A percentile compares a stretch with the other conserved stretches of the same genome.
These are phyloP conservation scores for Chlorociboria aeruginascens DNA, from an alignment of 495 filamentous ascomycete genomes.

Conservation along the genomic window DNA sequence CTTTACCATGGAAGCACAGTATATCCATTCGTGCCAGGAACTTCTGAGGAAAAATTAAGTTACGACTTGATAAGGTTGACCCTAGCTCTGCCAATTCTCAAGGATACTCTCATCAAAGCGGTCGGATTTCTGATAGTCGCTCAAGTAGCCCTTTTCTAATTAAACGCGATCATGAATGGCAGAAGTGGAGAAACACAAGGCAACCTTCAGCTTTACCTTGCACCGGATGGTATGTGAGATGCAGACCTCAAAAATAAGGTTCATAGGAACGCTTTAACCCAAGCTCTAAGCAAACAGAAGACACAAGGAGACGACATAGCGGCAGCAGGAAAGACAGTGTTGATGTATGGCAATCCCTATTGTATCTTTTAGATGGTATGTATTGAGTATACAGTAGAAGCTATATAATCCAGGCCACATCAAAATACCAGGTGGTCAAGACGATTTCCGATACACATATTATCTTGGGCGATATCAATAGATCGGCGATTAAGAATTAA, in stretches of 20 bases:
- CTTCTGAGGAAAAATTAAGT: conserved; percentile 13
- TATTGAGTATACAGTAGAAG: neutral
- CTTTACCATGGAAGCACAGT: conserved; percentile 9
- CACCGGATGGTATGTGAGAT: too few species aligned
- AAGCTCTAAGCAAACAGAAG: too few species aligned
- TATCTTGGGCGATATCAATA: neutral
- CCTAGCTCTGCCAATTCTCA: neutral
- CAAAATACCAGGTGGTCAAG: neutral
- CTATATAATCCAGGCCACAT: conserved; percentile 14
- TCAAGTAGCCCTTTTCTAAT: too few species aligned
- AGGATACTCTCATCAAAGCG: neutral
- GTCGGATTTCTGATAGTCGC: neutral
- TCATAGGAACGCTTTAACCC: too few species aligned
- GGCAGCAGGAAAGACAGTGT: conserved; percentile 2
- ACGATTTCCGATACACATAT: neutral
- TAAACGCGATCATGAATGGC: too few species aligned
- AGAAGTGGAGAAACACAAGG: too few species aligned
- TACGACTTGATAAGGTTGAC: conserved; percentile 2
- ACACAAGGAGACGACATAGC: too few species aligned
- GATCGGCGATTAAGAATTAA: too few species aligned
- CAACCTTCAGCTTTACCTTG: too few species aligned
- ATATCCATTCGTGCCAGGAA: conserved; percentile 12
- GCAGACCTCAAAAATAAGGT: too few species aligned
- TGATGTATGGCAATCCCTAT: neutral
- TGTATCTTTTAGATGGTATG: too few species aligned